Evolutionary conservation across 2,329 filamentous ascomycete species (phyloP), one percentile per base, ranked within the genome.

Genomic region (Gnomoniopsis sp.): DNA sequence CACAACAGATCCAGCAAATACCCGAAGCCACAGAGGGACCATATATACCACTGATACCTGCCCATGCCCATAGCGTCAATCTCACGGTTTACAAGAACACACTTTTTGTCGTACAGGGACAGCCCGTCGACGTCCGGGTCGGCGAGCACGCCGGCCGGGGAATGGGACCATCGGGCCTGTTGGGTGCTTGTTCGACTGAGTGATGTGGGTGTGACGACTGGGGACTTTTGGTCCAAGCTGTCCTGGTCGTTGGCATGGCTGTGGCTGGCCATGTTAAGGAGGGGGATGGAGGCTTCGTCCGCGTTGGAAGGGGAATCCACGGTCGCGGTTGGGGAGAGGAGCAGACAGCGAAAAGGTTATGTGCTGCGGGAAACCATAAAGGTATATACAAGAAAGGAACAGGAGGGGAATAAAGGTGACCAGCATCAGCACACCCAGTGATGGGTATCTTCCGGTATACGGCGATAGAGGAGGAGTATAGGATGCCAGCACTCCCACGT

Each of bases 1-100:
- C 81, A 85, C 49, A 83, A 71, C 23, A 85, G 68, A 63, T 85
- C 83, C 41, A 85, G 72, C 44, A 83, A 68, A 64, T 83, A 83
- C 1, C 81, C 81, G 38, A 82, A 79, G 38, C 81, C 81, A 62
- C 80, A 83, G 0, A 83, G 69, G 3, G 68, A 65, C 79, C 79
- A 83, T 49, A 79, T 71, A 62, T 73, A 79, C 78, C 78, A 81
- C 63, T 83, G 79, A 60, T 82, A 83, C 55, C 68, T 70, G 3
- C 79, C 80, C 77, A 83, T 81, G 43, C 80, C 80, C 61, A 80
- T 77, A 41, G 66, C 62, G 57, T 83, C 78, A 59, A 83, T 78
- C 66, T 82, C 80, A 12, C 70, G 70, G 47, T 64, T 58, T n/a
- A 64, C 53, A 33, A 61, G 43, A 21, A 56, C 48, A 34, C 55